Base-by-base conservation (phyloP, 2,329 filamentous ascomycete species). In the Fonsecaea erecta region DNA sequence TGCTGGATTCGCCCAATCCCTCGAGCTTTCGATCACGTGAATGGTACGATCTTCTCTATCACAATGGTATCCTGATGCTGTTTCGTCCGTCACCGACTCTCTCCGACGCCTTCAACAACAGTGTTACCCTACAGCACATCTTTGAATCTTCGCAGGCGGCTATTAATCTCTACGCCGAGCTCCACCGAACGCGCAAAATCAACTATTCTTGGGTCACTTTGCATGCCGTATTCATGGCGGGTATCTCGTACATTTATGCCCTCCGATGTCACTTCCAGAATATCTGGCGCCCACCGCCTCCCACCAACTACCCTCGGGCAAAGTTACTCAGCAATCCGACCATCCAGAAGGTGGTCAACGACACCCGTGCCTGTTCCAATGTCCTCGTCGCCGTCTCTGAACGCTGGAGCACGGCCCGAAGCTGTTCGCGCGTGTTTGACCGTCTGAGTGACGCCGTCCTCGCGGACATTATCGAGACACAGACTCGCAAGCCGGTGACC, bases 181-280 rank as follows among this genome's bases (percentile, higher is more conserved):
- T 84, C 0, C 80, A 82, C 55, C 76, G 77, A 7, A 79, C 78
- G 0, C 74, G 79, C 3, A 78, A 78, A 54, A 79, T 83, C 62
- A 83, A 83, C 68, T 83, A 79, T 46, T 46, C 62, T 9, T 84
- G 82, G 81, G 78, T 83, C 32, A 82, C 81, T 0, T 75, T 83
- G 63, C 82, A 83, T 56, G 76, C 79, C 0, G 76, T 83, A 1
- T 84, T 84, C 69, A 77, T 82, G 62, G 81, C 80, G 0, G 81
- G 81, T 0, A 64, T 81, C 0, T 78, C 79, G 0, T 82, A 80
- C 56, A 75, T 82, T 1, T 82, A 82, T 43, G 78, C 78, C 0
- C 64, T 81, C 0, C 74, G 78, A 0, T 74, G 77, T 1, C 79
- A 81, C 60, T 76, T 81, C 35, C 77, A 77, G 28, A 74, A 73